A percentile compares a stretch with the other conserved stretches of the same genome.
Evolutionary conservation across 1,284 basidiomycete genomes (phyloP).

Genomic region (Tilletia indica): DNA sequence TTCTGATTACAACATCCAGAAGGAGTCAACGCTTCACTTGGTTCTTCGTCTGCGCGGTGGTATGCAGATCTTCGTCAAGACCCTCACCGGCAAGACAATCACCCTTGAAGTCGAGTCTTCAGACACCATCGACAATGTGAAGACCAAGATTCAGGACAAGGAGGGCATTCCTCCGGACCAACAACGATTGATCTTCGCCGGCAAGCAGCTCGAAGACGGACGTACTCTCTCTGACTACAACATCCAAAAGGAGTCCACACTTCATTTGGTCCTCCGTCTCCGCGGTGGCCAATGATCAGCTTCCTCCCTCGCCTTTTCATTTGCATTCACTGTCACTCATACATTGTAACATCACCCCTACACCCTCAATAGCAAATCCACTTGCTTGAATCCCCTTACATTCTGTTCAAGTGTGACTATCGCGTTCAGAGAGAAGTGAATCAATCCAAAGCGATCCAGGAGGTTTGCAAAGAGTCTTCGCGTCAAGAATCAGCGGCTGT

Average conservation of each 20-base stretch:
- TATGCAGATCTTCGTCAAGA: conserved; percentile 59
- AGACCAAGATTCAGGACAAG: conserved; percentile 55
- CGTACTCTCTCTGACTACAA: conserved; percentile 60
- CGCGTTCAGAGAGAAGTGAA: no score
- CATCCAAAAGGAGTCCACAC: conserved; percentile 98
- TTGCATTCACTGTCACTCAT: not conserved
- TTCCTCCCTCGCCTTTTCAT: not conserved
- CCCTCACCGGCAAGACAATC: conserved; percentile 98
- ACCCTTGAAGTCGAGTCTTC: conserved; percentile 83
- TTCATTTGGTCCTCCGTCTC: conserved; percentile 84
- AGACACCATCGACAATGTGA: conserved; percentile 87
- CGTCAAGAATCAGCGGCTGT: no score
- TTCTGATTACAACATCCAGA: conserved; percentile 77
- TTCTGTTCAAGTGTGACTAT: no score
- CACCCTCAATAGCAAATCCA: no score
- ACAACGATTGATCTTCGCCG: conserved; percentile 46
- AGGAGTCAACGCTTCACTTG: conserved; percentile 95
- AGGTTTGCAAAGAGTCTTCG: no score
- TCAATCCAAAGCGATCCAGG: no score
- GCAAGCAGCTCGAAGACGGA: not conserved
- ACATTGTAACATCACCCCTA: conserved; percentile 8
- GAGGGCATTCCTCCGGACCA: conserved; percentile 58
- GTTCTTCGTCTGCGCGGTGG: conserved; percentile 60
- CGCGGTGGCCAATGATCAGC: conserved; percentile 25
- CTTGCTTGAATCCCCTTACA: no score